These are phyloP conservation scores for Saccharomycopsis sp. DNA, from an alignment of 805 yeast species.

Conservation along the genomic window DNA sequence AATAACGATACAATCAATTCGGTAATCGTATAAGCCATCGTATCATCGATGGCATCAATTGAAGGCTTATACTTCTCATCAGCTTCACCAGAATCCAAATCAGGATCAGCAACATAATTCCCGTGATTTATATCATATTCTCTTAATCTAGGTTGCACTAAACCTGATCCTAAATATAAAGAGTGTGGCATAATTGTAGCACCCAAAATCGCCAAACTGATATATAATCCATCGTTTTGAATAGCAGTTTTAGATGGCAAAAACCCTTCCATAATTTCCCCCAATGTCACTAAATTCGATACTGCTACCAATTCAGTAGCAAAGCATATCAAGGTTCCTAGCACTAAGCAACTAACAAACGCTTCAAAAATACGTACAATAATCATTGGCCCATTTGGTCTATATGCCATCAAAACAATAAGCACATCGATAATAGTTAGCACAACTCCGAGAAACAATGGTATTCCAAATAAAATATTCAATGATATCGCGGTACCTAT, in stretches of 20 bases:
- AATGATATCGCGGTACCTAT: constrained; percentile 96
- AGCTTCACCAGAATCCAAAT: constrained; percentile 19
- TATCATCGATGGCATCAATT: constrained; percentile 68
- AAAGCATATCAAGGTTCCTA: constrained; percentile 82
- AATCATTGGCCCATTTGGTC: constrained; percentile 74
- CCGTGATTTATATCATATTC: constrained; percentile 64
- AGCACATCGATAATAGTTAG: constrained; percentile 82
- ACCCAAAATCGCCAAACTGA: constrained; percentile 79
- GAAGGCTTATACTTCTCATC: constrained; percentile 57
- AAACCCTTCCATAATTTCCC: constrained; percentile 66
- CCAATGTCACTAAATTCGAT: constrained; percentile 41
- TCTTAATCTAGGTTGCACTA: constrained; percentile 76
- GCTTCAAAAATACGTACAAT: constrained; percentile 76
- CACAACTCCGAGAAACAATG: constrained; percentile 76
- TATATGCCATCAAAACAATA: constrained; percentile 78
- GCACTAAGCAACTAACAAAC: constrained; percentile 69
- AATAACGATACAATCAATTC: constrained; percentile 78
- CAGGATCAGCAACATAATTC: constrained; percentile 25
- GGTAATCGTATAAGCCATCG: constrained; percentile 73
- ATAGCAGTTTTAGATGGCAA: constrained; percentile 45
- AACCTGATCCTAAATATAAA: constrained; percentile 74
- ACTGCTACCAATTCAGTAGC: constrained; percentile 70
- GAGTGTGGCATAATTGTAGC: constrained; percentile 97
- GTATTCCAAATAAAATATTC: constrained; percentile 73
- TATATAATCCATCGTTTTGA: constrained; percentile 61